These are phyloP conservation scores for Arthrobotrys entomopaga DNA, from an alignment of 2,329 filamentous ascomycete species.

Conservation along the genomic window DNA sequence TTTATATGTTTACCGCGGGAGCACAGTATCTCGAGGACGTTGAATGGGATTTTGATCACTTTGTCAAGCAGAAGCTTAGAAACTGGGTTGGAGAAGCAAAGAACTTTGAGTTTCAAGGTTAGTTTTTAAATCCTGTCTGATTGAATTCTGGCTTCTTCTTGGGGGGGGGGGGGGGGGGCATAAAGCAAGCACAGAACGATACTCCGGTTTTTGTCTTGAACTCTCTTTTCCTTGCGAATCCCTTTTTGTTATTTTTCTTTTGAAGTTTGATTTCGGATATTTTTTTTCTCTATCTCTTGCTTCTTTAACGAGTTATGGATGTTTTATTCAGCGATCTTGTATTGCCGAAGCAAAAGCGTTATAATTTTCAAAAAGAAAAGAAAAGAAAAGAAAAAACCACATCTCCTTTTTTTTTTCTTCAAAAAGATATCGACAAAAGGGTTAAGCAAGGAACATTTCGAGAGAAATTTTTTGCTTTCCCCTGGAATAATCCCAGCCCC, in stretches of 20 bases:
- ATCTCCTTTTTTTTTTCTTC: slow-evolving; percentile 1
- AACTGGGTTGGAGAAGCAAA: slow-evolving; percentile 66
- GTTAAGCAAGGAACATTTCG: slow-evolving; percentile 33
- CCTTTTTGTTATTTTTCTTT: slow-evolving; percentile 27
- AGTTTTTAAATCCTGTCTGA: slow-evolving; percentile 32
- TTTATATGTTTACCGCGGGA: slow-evolving; percentile 72
- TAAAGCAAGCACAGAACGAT: slow-evolving; percentile 28
- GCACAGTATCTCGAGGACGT: slow-evolving; percentile 70
- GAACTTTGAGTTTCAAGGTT: slow-evolving; percentile 55
- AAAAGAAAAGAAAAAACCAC: slow-evolving; percentile 16
- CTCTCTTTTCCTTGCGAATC: slow-evolving; percentile 21
- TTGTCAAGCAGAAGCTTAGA: slow-evolving; percentile 77
- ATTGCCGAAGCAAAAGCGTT: slow-evolving; percentile 44
- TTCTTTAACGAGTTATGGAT: neutral
- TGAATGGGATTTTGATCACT: slow-evolving; percentile 91
- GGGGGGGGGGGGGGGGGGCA: slow-evolving; percentile 23
- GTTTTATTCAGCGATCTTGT: slow-evolving; percentile 48
- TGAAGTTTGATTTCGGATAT: slow-evolving; percentile 13
- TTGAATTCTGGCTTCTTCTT: slow-evolving; percentile 11
- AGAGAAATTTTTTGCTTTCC: slow-evolving; percentile 40
- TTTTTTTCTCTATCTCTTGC: slow-evolving; percentile 5
- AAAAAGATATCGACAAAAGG: slow-evolving; percentile 35
- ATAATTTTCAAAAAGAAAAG: slow-evolving; percentile 20
- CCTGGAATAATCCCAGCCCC: slow-evolving; percentile 17
- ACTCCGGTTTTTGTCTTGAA: slow-evolving; percentile 16